Base-by-base conservation (phyloP, 352 stramenopile species). In the Globisporangium splendens region DNA sequence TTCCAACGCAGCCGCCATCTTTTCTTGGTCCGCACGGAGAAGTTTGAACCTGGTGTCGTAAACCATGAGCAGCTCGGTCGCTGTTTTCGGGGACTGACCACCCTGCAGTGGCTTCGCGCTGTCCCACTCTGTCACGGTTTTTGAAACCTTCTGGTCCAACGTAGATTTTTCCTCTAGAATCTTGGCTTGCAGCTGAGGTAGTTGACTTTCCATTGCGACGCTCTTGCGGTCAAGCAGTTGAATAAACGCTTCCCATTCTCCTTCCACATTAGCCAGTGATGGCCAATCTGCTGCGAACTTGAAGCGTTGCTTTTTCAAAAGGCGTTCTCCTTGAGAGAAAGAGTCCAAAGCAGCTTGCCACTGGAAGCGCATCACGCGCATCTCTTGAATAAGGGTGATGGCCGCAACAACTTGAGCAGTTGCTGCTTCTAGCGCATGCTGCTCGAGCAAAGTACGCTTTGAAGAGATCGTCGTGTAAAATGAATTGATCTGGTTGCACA, bases 281-380 rank as follows among this genome's bases (percentile, higher is more conserved):
- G 98, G 87, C 98, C 98, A 99, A 59, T 99, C 95, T 7, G 81
- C 54, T 20, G 83, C 78, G 54, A 99, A 99, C 51, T 89, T 73
- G 73, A 98, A 98, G 17, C 96, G 83, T 69, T 99, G 97, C 24
- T 96, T 91, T 69, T 97, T 98, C 21, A 99, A 67, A 53, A 99
- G 69, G 21, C 89, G 91, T 62, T 99, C 97, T 14, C 93, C 97
- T 50, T 95, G 82, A n/a, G 87, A 76, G 21, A 99, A 96, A 0
- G 84, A 88, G 31, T 97, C 83, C 17, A 98, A 78, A 20, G 70
- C 59, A 48, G 83, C 70, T 69, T 94, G 75, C 85, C 85, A 96
- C 28, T 75, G 63, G 13, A 70, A 62, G 28, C 78, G 75, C 68
- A 90, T 89, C 48, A 74, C 75, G 17, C 84, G 73, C 80, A 96